Base-by-base conservation (phyloP, 495 filamentous ascomycete species). In the Hypoxylon crocopeplum region DNA sequence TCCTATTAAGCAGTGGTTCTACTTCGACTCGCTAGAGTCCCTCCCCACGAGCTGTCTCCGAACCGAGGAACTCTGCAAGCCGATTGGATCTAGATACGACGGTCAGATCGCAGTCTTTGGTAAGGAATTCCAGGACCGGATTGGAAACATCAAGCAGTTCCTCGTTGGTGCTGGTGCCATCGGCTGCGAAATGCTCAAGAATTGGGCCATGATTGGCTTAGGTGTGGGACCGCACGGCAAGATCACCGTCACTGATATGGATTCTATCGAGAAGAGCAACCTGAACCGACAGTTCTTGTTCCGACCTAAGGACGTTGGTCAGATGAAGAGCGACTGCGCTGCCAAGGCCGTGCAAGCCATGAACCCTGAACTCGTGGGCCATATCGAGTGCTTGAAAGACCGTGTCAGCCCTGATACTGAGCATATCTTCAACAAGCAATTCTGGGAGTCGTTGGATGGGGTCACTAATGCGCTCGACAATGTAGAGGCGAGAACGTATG, bases 111-210 rank as follows among this genome's bases (percentile, higher is more conserved):
- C 90, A 7, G 95, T 99, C 1, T 96, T 97, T 62, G 95, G 95
- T 44, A 88, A 83, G 59, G 91, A 96, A 40, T 98, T 85, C 76
- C 95, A 98, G 70, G 89, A 96, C 30, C 97, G 95, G 79, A 79
- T 99, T 62, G 80, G 88, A 46, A 95, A 97, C 66, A 72, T 90
- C 33, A 93, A 85, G 41, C 82, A 96, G 66, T 99, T 99, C 80
- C 81, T 99, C 17, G 95, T 99, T 44, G 95, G 95, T 56, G 90
- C 95, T 19, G 95, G 95, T 56, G 95, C 95, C 52, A 99, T 99
- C 70, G 95, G 95, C 25, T 99, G 95, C 69, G 95, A 99, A 70
- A 99, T 97, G 84, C 79, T 99, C 49, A 99, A 99, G 83, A 98
- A 97, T 72, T 99, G 95, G 94, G 94, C 95, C 20, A 93, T 98